Base-by-base conservation (phyloP, 2,329 filamentous ascomycete genomes). In the Fusarium aywerte region DNA sequence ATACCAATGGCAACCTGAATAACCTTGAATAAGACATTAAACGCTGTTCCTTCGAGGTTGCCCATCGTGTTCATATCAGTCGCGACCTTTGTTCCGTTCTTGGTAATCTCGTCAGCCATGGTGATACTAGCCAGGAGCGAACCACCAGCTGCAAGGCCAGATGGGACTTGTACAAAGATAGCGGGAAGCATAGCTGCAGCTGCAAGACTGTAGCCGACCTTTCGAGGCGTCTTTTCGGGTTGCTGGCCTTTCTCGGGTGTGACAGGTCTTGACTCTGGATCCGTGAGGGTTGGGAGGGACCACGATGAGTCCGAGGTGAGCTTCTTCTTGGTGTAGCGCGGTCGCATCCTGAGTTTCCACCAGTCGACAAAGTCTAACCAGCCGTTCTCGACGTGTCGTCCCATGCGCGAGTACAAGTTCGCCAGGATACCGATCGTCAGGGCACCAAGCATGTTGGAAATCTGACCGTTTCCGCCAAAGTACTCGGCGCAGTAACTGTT, bases 111-210 rank as follows among this genome's bases (percentile, higher is more conserved):
- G 62, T 89, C 81, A 0, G 88, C 87, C 7, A 81, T 84, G 6
- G 80, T 81, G 54, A 90, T 78, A 16, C 88, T 87, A 9, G 85
- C 84, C 7, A 89, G 76, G 18, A 90, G 77, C 15, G 85, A 87
- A 1, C 87, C 87, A 27, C 83, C 82, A 0, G 85, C 86, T 5
- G 87, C 87, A n/a, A 90, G 78, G 27, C 87, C 86, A 20, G 84
- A 87, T 0, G 87, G 87, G 25, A 90, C 87, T 66, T 89, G 87
- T 3, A 90, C 85, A 65, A 96, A 96, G 66, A 97, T 96, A 7
- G 91, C 93, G 0, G 93, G 93, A 11, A 97, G 80, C 83, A 97
- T 92, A 2, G 92, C 90, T 0, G 92, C 92, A 0, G 93, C 93
- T 0, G 93, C 93, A 4, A 97, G 86, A 2, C 91, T 91, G 75